Conservation (phyloP, 2,329 filamentous ascomycete genomes). For the Colletotrichum zoysiae region DNA sequence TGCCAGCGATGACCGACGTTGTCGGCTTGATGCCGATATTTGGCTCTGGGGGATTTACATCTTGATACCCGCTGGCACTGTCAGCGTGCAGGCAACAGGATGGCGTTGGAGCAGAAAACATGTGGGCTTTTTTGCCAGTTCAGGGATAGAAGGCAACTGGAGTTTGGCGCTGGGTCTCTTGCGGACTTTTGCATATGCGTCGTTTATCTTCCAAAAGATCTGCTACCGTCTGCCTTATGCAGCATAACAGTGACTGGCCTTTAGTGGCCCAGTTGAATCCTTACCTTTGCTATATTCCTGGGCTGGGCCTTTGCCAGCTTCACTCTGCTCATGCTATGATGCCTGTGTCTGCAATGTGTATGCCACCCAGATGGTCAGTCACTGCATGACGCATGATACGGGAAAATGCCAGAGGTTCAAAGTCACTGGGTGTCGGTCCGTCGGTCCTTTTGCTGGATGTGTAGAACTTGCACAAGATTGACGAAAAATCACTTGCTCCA, state of each 20-base stretch:
- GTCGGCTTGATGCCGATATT: slow-evolving; percentile 21
- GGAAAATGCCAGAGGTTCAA: neutral
- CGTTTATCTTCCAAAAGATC: slow-evolving; percentile 5
- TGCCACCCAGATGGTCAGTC: neutral
- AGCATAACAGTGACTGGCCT: slow-evolving; percentile 11
- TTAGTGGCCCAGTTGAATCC: neutral
- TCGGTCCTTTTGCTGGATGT: neutral
- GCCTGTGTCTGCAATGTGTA: neutral
- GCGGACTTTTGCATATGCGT: slow-evolving; percentile 33
- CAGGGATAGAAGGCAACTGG: slow-evolving; percentile 31
- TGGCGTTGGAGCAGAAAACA: slow-evolving; percentile 34
- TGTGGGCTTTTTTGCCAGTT: neutral
- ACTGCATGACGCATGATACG: neutral
- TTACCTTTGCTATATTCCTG: slow-evolving; percentile 1
- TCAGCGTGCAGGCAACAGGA: slow-evolving; percentile 11
- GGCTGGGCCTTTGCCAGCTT: neutral
- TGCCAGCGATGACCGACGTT: slow-evolving; percentile 2
- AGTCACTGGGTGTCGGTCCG: neutral
- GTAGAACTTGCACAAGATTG: neutral
- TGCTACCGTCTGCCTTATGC: slow-evolving; percentile 7
- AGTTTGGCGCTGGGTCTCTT: slow-evolving; percentile 13
- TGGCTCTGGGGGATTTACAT: slow-evolving; percentile 35
- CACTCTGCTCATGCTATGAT: neutral
- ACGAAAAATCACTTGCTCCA: too few species aligned
- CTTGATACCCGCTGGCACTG: slow-evolving; percentile 13